Percentiles rank a stretch among this genome's conserved stretches.
Evolutionary conservation across 2,329 filamentous ascomycete genomes (phyloP).

Genomic region (Aspergillus sp.): DNA sequence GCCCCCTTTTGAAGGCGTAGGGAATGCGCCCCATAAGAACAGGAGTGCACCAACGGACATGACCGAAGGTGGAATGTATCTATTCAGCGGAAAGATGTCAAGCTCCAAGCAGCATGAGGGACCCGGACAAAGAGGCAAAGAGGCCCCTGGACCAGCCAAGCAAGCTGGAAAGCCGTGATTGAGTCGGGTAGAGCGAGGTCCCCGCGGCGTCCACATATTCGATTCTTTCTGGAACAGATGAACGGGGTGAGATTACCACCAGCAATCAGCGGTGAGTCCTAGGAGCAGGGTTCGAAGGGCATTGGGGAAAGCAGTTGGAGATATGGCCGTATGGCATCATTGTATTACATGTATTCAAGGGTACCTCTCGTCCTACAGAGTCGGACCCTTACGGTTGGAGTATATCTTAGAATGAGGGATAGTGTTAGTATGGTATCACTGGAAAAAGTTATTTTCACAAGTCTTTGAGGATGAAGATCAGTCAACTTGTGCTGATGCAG

Average conservation of each 20-base stretch:
- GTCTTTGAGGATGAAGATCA: background rate
- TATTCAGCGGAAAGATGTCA: background rate
- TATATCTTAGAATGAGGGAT: background rate
- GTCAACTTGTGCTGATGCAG: background rate
- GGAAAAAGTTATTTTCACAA: background rate
- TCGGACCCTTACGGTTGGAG: background rate
- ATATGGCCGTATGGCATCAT: background rate
- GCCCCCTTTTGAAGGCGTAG: constrained; percentile 33
- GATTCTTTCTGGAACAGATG: background rate
- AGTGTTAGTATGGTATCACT: background rate
- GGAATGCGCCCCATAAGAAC: constrained; percentile 15
- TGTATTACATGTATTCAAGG: constrained; percentile 2
- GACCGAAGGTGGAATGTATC: background rate
- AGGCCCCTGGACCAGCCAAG: background rate
- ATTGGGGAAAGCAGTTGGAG: background rate
- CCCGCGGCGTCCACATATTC: background rate
- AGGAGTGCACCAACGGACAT: background rate
- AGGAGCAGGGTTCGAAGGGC: background rate
- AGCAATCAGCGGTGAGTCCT: background rate
- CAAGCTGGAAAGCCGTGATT: background rate
- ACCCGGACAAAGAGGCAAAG: background rate
- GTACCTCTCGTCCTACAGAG: background rate
- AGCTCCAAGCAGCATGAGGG: background rate
- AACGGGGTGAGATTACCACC: background rate
- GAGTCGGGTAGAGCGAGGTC: background rate